Evolutionary conservation across 1,284 basidiomycete species (phyloP).

Genomic region (Apiotrichum veenhuisii): DNA sequence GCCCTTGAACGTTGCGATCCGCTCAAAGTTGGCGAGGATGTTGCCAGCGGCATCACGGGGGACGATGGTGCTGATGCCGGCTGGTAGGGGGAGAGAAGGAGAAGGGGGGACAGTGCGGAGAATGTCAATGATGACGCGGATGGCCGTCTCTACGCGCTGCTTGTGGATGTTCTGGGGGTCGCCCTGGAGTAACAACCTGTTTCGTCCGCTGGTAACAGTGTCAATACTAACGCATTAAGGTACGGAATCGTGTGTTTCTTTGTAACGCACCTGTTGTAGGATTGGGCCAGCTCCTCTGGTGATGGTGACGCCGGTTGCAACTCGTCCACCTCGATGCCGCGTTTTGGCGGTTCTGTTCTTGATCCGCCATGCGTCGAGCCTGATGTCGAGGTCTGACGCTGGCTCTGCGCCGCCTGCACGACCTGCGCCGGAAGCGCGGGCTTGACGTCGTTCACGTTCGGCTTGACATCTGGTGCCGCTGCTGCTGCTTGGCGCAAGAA

Average conservation of each 20-base stretch:
- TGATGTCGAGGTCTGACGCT: slow-evolving; percentile 5
- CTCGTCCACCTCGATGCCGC: slow-evolving; percentile 36
- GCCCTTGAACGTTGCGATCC: slow-evolving; percentile 37
- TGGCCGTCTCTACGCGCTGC: slow-evolving; percentile 47
- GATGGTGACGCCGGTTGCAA: slow-evolving; percentile 22
- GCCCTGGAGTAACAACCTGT: slow-evolving; percentile 40
- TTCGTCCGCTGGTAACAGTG: slow-evolving; percentile 23
- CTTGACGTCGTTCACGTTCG: slow-evolving; percentile 4
- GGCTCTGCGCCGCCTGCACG: not conserved
- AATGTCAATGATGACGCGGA: slow-evolving; percentile 45
- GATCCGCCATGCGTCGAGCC: slow-evolving; percentile 32
- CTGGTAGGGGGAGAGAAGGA: slow-evolving; percentile 23
- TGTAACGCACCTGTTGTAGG: slow-evolving; percentile 17
- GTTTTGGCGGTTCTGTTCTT: slow-evolving; percentile 39
- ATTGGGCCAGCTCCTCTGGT: slow-evolving; percentile 24
- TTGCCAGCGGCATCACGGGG: slow-evolving; percentile 31
- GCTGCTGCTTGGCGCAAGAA: slow-evolving; percentile 1
- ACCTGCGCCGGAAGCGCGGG: not conserved
- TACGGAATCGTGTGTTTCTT: not conserved
- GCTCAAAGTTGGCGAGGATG: slow-evolving; percentile 33
- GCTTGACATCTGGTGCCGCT: slow-evolving; percentile 8
- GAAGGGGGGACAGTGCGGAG: slow-evolving; percentile 36
- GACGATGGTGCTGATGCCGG: slow-evolving; percentile 21
- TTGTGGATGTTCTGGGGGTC: slow-evolving; percentile 44
- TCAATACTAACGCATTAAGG: not conserved